Conservation (phyloP, 2,329 filamentous ascomycete species). For the Colletotrichum caudatum region DNA sequence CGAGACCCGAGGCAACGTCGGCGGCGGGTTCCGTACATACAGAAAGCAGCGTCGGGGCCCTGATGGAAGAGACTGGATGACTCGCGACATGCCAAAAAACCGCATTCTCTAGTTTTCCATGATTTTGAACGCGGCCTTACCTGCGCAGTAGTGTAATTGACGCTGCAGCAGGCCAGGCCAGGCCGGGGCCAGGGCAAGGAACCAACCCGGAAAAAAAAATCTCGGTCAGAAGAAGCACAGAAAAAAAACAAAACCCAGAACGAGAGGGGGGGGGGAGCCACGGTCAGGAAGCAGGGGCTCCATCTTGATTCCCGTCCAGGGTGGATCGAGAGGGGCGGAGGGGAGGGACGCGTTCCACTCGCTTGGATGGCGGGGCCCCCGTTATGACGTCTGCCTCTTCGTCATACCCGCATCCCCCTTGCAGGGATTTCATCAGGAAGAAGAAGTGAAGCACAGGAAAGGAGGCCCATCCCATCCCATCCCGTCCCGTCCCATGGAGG, state of each 20-base stretch:
- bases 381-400: constrained; percentile 34
- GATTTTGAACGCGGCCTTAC: not conserved
- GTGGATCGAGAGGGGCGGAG: no score
- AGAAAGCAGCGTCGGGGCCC: not conserved
- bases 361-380: constrained; percentile 36
- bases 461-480: no score
- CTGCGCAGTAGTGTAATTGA: no score
- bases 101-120: constrained; percentile 6
- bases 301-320: not conserved
- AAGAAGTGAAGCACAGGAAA: not conserved
- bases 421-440: constrained; percentile 13
- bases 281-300: constrained; percentile 2
- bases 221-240: not conserved
- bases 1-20: not conserved
- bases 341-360: constrained; percentile 33
- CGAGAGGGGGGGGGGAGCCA: not conserved
- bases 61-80: not conserved
- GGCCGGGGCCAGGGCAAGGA: not conserved
- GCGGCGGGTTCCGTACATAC: no score
- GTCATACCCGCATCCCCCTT: constrained; percentile 28
- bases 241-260: no score
- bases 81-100: constrained; percentile 1
- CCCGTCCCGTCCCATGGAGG: no score
- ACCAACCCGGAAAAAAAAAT: no score
- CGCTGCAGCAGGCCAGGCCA: no score